phyloP scores from a whole-genome alignment of 148 eudicot genomes.

The Cornus florida region DNA sequence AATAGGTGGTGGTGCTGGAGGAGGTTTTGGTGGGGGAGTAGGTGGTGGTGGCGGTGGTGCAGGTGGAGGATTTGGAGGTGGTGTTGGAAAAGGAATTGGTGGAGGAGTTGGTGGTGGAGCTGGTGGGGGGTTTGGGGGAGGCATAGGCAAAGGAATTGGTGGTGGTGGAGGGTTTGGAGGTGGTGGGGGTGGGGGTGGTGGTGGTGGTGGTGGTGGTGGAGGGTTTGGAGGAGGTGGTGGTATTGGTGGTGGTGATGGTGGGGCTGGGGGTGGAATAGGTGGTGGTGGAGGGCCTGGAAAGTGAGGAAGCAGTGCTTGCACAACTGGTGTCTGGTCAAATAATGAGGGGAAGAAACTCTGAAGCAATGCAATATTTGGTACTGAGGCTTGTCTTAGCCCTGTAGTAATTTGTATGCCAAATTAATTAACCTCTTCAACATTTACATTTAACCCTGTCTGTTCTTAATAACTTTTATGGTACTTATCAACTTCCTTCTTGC shows the following conservation, averaged over 20 bases:
- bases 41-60: background rate
- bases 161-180: background rate
- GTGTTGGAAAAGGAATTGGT: too few species aligned
- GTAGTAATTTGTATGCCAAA: too few species aligned
- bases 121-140: background rate
- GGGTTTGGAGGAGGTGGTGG: background rate
- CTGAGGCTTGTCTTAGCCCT: too few species aligned
- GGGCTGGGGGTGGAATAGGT: background rate
- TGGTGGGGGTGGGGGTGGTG: background rate
- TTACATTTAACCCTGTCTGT: too few species aligned
- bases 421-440: too few species aligned
- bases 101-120: background rate
- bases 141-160: background rate
- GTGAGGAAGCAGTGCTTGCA: background rate
- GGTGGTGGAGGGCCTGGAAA: background rate
- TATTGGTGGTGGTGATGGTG: background rate
- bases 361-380: too few species aligned
- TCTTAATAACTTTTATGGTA: too few species aligned
- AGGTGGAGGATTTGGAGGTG: too few species aligned
- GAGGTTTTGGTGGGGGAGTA: background rate
- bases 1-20: background rate
- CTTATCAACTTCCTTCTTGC: too few species aligned
- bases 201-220: background rate
- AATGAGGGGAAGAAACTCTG: too few species aligned
- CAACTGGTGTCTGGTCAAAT: background rate